phyloP scores from a whole-genome alignment of 495 filamentous ascomycete genomes.

The Hypoxylon rickii region DNA sequence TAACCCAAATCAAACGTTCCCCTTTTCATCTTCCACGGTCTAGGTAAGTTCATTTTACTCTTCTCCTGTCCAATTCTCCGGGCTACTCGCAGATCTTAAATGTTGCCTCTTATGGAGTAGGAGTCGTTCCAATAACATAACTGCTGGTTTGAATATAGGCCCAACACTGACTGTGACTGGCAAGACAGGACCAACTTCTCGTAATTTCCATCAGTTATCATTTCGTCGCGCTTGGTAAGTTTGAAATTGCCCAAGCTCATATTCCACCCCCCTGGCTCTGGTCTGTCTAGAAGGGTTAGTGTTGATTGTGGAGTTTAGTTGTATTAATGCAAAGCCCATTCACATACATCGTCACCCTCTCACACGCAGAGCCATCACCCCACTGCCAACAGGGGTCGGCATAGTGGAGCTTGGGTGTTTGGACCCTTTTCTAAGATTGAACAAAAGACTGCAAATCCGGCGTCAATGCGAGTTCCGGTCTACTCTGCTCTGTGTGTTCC shows the following conservation, averaged over 20 bases:
- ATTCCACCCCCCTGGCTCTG: constrained; percentile 16
- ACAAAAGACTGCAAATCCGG: constrained; percentile 26
- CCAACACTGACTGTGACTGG: constrained; percentile 15
- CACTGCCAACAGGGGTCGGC: constrained; percentile 28
- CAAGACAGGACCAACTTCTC: constrained; percentile 17
- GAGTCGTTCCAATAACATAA: too few species aligned
- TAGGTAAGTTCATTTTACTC: constrained; percentile 19
- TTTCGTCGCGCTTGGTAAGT: constrained; percentile 18
- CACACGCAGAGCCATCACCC: constrained; percentile 25
- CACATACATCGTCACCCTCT: constrained; percentile 29
- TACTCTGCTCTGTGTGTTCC: constrained; percentile 18
- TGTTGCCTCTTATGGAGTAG: constrained; percentile 5
- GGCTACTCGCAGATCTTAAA: constrained; percentile 7
- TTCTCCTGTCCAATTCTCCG: not conserved
- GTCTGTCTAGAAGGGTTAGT: constrained; percentile 25
- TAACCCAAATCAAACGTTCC: not conserved
- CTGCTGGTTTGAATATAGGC: too few species aligned
- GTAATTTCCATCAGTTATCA: constrained; percentile 32
- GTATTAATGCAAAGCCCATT: constrained; percentile 34
- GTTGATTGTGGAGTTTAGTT: constrained; percentile 36
- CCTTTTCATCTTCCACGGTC: constrained; percentile 15
- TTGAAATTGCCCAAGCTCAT: constrained; percentile 26
- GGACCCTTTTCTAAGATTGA: constrained; percentile 37
- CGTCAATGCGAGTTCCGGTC: constrained; percentile 23
- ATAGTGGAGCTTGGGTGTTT: constrained; percentile 31